Percentiles rank a stretch among this genome's conserved stretches.
These are phyloP conservation scores for Cucumis sativus DNA, from an alignment of 306 rosid genomes.

Conservation along the genomic window Cucumber_9930_V3 NC_026659.2:5454501-5455000, in stretches of 20 bases:
- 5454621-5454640: slow-evolving; percentile 23
- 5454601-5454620: slow-evolving; percentile 36
- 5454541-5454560: slow-evolving; percentile 25
- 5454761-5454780: slow-evolving; percentile 84
- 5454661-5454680: slow-evolving; percentile 36
- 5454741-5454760: slow-evolving; percentile 98
- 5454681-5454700: slow-evolving; percentile 43
- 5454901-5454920: slow-evolving; percentile 75
- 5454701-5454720: slow-evolving; percentile 66
- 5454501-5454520: slow-evolving; percentile 14
- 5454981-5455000: slow-evolving; percentile 78
- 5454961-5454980: slow-evolving; percentile 86
- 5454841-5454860: slow-evolving; percentile 77
- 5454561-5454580: slow-evolving; percentile 7
- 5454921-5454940: slow-evolving; percentile 84
- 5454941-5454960: slow-evolving; percentile 80
- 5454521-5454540: slow-evolving; percentile 52
- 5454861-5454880: slow-evolving; percentile 95
- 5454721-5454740: slow-evolving; percentile 57
- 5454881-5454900: slow-evolving; percentile 89
- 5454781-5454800: slow-evolving; percentile 84
- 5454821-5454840: slow-evolving; percentile 99
- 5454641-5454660: background rate
- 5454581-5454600: slow-evolving; percentile 18
- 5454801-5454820: slow-evolving; percentile 95